phyloP scores from a whole-genome alignment of 2,329 filamentous ascomycete species.

The Neocucurbitaria cava region DNA sequence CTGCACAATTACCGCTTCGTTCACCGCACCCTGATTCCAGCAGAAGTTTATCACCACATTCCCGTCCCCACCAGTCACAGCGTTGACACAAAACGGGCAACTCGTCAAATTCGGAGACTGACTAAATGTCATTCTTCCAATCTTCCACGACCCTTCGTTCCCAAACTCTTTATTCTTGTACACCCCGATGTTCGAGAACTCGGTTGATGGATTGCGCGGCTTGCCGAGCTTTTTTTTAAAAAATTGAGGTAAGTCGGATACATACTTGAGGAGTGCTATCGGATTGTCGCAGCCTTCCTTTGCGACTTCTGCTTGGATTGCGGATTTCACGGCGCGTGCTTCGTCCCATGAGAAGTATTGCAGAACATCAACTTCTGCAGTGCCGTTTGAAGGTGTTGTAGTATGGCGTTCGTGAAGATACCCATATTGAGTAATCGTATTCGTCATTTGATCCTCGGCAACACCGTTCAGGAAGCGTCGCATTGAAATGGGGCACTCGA shows the following conservation, averaged over 20 bases:
- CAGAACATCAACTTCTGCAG: background rate
- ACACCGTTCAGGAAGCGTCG: slow-evolving; percentile 43
- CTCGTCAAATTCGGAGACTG: slow-evolving; percentile 50
- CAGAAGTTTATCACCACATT: slow-evolving; percentile 50
- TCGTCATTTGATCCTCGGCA: slow-evolving; percentile 38
- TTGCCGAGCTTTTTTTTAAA: slow-evolving; percentile 50
- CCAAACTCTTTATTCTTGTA: background rate
- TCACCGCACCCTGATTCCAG: slow-evolving; percentile 51
- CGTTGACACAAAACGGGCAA: slow-evolving; percentile 48
- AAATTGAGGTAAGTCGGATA: slow-evolving; percentile 49
- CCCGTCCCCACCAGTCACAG: slow-evolving; percentile 54
- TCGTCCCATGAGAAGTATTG: slow-evolving; percentile 29
- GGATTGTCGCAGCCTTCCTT: slow-evolving; percentile 40
- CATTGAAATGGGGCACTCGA: slow-evolving; percentile 47
- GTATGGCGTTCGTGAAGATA: slow-evolving; percentile 14
- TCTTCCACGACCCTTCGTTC: background rate
- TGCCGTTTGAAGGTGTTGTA: background rate
- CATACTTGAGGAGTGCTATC: slow-evolving; percentile 50
- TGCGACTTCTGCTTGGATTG: slow-evolving; percentile 18
- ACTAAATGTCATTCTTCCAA: slow-evolving; percentile 52
- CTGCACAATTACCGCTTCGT: slow-evolving; percentile 29
- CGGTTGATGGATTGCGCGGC: background rate
- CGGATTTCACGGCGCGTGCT: slow-evolving; percentile 21
- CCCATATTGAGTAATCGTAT: slow-evolving; percentile 26
- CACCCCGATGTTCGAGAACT: background rate